Percentiles rank a stretch among this genome's conserved stretches.
phyloP scores from a whole-genome alignment of 2,329 filamentous ascomycete species.

The Sporothrix curviconia region DNA sequence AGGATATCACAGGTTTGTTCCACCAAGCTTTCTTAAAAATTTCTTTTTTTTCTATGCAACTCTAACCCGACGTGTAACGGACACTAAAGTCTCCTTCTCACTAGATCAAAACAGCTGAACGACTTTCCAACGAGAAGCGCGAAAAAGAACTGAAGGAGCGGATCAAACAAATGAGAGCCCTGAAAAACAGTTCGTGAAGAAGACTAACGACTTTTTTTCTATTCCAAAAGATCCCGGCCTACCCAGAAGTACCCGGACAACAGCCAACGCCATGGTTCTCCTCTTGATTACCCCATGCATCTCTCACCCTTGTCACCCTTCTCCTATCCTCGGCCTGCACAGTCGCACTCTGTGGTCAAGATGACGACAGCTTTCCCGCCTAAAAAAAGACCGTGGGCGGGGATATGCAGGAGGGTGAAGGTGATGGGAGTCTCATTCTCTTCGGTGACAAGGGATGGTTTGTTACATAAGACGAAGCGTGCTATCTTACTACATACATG shows the following conservation, averaged over 20 bases:
- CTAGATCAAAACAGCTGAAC: constrained; percentile 31
- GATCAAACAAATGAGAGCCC: constrained; percentile 51
- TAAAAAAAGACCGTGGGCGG: neutral
- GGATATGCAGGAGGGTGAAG: neutral
- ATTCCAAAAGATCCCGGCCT: no score
- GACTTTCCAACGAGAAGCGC: constrained; percentile 38
- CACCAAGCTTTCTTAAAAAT: neutral
- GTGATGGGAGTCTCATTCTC: no score
- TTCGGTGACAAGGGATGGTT: constrained; percentile 3
- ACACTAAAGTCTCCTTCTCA: constrained; percentile 19
- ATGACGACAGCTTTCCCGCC: neutral
- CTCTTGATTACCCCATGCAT: no score
- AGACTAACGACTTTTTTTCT: constrained; percentile 34
- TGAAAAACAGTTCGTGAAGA: constrained; percentile 37
- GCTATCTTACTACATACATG: no score
- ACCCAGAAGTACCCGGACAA: no score
- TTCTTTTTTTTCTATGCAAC: neutral
- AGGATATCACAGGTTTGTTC: constrained; percentile 27
- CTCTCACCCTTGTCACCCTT: no score
- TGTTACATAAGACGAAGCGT: constrained; percentile 4
- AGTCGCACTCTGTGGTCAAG: no score
- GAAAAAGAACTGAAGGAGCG: constrained; percentile 47
- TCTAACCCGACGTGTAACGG: neutral
- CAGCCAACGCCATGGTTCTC: no score
- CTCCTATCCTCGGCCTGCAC: no score